These are phyloP conservation scores for Thielaviopsis musarum DNA, from an alignment of 2,329 filamentous ascomycete species.

Conservation along the genomic window DNA sequence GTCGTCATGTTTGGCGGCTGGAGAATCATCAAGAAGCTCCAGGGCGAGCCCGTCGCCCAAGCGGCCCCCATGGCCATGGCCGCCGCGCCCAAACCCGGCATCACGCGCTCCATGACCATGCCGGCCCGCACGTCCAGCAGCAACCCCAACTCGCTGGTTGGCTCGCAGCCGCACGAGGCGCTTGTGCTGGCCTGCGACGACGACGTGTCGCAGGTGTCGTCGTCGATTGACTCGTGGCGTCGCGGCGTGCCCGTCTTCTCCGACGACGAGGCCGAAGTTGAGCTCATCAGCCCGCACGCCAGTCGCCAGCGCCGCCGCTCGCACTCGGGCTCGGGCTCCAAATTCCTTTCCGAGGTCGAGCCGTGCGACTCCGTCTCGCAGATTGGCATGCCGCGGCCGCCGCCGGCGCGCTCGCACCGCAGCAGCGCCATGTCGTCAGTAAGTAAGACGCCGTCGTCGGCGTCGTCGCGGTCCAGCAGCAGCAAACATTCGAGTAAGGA, in stretches of 20 bases:
- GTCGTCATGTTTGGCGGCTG: conserved; percentile 91
- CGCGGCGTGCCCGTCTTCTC: conserved; percentile 27
- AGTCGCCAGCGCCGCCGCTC: conserved; percentile 26
- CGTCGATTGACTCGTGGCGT: conserved; percentile 41
- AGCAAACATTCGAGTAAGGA: conserved; percentile 16
- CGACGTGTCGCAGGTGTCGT: conserved; percentile 33
- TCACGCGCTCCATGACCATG: conserved; percentile 6
- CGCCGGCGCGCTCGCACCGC: conserved; percentile 11
- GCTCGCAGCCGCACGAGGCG: conserved; percentile 27
- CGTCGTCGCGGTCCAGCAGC: conserved; percentile 14
- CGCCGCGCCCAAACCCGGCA: conserved; percentile 3
- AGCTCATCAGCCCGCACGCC: conserved; percentile 41
- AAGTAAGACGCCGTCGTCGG: background rate
- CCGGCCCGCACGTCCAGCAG: conserved; percentile 17
- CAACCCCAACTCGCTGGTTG: conserved; percentile 20
- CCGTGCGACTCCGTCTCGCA: conserved; percentile 16
- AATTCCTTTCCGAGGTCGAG: conserved; percentile 26
- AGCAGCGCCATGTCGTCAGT: conserved; percentile 9
- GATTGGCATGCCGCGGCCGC: conserved; percentile 14
- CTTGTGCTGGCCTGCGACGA: conserved; percentile 28
- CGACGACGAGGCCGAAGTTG: conserved; percentile 33
- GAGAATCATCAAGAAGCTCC: conserved; percentile 87
- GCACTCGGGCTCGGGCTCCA: conserved; percentile 18
- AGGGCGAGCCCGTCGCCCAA: conserved; percentile 20
- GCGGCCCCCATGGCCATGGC: conserved; percentile 18